Evolutionary conservation across 2,329 filamentous ascomycete species (phyloP), one percentile per base, ranked within the genome.

Genomic region (Neofusicoccum laricinum): DNA sequence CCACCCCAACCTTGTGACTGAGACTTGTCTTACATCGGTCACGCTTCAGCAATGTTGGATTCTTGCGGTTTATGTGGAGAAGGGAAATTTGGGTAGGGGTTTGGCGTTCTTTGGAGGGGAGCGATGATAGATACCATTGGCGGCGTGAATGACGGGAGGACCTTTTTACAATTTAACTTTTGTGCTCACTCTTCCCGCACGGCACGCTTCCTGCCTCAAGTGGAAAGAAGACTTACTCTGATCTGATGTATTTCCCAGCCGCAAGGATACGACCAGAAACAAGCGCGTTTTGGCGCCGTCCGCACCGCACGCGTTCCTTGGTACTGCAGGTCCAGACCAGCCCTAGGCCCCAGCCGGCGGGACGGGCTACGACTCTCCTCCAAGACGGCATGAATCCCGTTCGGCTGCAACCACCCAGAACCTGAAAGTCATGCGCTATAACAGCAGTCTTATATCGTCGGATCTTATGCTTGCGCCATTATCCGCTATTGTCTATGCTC

Each of bases 71-170:
- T 30, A 32, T 14, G 38, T 30, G 17, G 38, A 32, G 45, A 48
- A 21, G 46, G 17, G 21, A 12, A 25, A 41, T 43, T 43, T 59
- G n/a, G 40, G 14, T 14, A 19, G 25, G 25, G 15, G 15, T 32
- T 59, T 59, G 55, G 55, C 55, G 55, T 59, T 59, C 10, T 30
- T 36, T 59, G 30, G 40, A 32, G 25, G 40, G 10, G 11, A 14
- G 25, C 2, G 41, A 46, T 45, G 55, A 21, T 46, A 43, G 55
- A 59, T 59, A 59, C 55, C 55, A 59, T 45, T 41, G 51, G 49
- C 34, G 36, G 41, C 4, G 30, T 14, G 40, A 36, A 36, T 17
- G 15, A 8, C 14, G 14, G 25, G 12, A 36, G 21, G 12, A 11
- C 17, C 14, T 36, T 21, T 15, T 3, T 10, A 38, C 36, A 3